Conservation (phyloP, 495 filamentous ascomycete genomes). For the Xylaria scruposa region DNA sequence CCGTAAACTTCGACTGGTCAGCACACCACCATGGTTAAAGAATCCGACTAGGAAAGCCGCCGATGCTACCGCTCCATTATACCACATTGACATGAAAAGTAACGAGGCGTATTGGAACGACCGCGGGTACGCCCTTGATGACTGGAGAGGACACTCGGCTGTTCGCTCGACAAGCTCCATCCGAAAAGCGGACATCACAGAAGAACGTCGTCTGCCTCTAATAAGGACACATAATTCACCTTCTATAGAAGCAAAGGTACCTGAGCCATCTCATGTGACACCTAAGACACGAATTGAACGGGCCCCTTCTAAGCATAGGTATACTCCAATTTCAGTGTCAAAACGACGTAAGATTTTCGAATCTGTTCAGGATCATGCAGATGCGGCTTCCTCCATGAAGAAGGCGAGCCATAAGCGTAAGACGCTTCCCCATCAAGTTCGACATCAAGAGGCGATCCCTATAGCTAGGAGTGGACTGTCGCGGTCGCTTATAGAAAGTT, state of each 20-base stretch:
- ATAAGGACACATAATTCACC: background rate
- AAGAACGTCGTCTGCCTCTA: background rate
- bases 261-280: background rate
- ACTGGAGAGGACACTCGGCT: background rate
- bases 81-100: conserved; percentile 9
- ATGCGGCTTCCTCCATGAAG: background rate
- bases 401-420: background rate
- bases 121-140: background rate
- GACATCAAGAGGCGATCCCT: background rate
- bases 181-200: background rate
- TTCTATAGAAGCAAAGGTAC: background rate
- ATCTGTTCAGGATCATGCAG: background rate
- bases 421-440: background rate
- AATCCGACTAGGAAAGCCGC: conserved; percentile 38
- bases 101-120: background rate
- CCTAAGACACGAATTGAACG: background rate
- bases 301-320: background rate
- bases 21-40: conserved; percentile 47
- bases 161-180: background rate
- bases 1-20: conserved; percentile 40
- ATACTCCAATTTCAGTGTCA: conserved; percentile 11
- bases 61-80: conserved; percentile 19
- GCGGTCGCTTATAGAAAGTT: conserved; percentile 10
- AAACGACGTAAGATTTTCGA: conserved; percentile 16
- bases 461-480: background rate